These are phyloP conservation scores for Picea sitchensis DNA, from an alignment of 75 land plant species.

Conservation along the genomic window DNA sequence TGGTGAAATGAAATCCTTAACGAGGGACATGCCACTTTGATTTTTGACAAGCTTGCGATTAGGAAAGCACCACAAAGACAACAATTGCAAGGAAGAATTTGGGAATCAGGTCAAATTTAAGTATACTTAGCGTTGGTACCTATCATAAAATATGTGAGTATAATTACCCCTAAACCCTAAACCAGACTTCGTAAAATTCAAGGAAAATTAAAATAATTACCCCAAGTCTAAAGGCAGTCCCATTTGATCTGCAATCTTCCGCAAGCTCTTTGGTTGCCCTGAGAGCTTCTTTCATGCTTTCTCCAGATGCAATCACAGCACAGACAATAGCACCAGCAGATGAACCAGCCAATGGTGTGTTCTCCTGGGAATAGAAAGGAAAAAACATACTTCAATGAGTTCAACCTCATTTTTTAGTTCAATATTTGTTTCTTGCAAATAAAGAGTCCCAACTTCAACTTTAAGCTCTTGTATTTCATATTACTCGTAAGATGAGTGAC, in stretches of 20 bases:
- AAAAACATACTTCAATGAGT: not conserved
- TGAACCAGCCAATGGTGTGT: constrained; percentile 94
- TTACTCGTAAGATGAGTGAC: too few relatives aligned
- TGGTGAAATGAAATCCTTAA: too few relatives aligned
- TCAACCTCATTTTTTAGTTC: not conserved
- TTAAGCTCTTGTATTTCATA: too few relatives aligned
- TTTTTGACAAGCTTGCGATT: too few relatives aligned
- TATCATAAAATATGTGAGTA: not conserved
- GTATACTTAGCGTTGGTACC: not conserved
- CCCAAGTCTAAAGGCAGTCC: constrained; percentile 97
- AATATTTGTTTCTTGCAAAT: too few relatives aligned
- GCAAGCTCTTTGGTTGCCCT: constrained; percentile 77
- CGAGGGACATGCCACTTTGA: too few relatives aligned
- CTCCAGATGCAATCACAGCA: constrained; percentile 92
- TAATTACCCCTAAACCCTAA: too few relatives aligned
- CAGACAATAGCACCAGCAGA: constrained; percentile 97
- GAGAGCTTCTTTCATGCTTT: constrained; percentile 77
- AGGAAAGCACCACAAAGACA: not conserved
- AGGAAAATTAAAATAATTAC: constrained; percentile 33
- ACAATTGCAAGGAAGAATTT: not conserved
- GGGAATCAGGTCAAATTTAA: not conserved
- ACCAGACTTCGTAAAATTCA: not conserved
- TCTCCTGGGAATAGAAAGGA: constrained; percentile 54
- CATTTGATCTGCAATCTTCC: constrained; percentile 79
- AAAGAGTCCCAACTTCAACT: too few relatives aligned